These are phyloP conservation scores for Scedosporium minutisporum DNA, from an alignment of 2,329 filamentous ascomycete genomes.

Conservation along the genomic window DNA sequence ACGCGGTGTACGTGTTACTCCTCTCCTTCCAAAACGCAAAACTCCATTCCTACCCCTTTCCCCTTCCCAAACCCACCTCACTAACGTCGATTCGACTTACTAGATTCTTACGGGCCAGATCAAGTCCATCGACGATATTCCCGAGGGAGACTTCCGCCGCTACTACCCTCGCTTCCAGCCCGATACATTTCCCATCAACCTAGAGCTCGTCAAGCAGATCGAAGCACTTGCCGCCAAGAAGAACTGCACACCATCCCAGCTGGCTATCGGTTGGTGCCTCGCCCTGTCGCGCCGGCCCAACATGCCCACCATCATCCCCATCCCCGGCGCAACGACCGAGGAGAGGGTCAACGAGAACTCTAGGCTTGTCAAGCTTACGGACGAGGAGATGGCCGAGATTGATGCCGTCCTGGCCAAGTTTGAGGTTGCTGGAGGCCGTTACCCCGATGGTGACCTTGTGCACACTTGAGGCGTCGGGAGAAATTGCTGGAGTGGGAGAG, in stretches of 20 bases:
- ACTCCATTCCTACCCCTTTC: neutral
- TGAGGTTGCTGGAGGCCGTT: constrained; percentile 37
- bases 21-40: neutral
- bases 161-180: constrained; percentile 49
- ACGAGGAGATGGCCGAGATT: constrained; percentile 41
- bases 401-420: constrained; percentile 38
- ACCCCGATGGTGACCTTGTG: constrained; percentile 25
- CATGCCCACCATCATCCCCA: constrained; percentile 52
- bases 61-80: constrained; percentile 7
- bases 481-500: neutral
- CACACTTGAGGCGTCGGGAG: constrained; percentile 22
- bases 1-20: constrained; percentile 29
- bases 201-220: constrained; percentile 50
- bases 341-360: constrained; percentile 53
- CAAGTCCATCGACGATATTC: constrained; percentile 44
- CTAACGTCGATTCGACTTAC: neutral
- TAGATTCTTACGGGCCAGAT: constrained; percentile 45
- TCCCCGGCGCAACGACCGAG: constrained; percentile 52
- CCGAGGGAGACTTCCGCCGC: constrained; percentile 36
- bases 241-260: constrained; percentile 49
- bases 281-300: constrained; percentile 39
- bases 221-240: constrained; percentile 50
- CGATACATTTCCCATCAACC: constrained; percentile 54
- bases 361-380: constrained; percentile 35
- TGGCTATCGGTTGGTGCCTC: constrained; percentile 56